Base-by-base conservation (phyloP, 108 stramenopile species). In the Fragilariopsis cylindrus region DNA sequence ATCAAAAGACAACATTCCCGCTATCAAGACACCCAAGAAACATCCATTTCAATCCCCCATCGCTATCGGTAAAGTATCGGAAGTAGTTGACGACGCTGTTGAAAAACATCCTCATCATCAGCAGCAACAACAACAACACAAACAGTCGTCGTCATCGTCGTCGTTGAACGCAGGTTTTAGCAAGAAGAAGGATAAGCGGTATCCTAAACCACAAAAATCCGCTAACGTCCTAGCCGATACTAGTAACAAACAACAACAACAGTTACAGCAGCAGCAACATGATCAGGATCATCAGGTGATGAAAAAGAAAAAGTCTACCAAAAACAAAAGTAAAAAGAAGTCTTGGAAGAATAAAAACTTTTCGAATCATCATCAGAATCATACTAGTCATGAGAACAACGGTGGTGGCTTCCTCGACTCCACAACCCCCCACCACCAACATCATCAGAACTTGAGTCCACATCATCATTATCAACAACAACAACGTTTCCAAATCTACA, bases 171-270 rank as follows among this genome's bases (percentile, higher is more conserved):
- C 16, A 9, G 43, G 41, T 4, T 0, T 0, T 2, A 7, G 7
- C 9, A 40, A 11, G 62, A 45, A 43, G 43, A n/a, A 4, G 62
- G 15, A 63, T 42, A 9, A 63, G 62, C 6, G 4, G 3, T 40
- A 9, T 5, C 46, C 1, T 15, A 5, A 45, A 41, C 0, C 0
- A 5, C 11, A 5, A 5, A 45, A 7, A 13, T 63, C 40, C 62
- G 46, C 62, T 4, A 63, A 45, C 9, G 42, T 41, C 42, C n/a
- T 63, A 3, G 42, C 62, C 62, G 62, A 63, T 41, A n/a, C 62
- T n/a, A 63, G 42, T 44, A 63, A 63, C 62, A 63, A 63, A 12
- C 7, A 43, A 12, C 44, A 44, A 63, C 43, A 42, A n/a, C 9
- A 12, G 13, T 30, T 30, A 30, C 43, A 63, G 8, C 30, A 12